Conservation (phyloP, 306 rosid species). For the Aeschynomene evenia region DNA sequence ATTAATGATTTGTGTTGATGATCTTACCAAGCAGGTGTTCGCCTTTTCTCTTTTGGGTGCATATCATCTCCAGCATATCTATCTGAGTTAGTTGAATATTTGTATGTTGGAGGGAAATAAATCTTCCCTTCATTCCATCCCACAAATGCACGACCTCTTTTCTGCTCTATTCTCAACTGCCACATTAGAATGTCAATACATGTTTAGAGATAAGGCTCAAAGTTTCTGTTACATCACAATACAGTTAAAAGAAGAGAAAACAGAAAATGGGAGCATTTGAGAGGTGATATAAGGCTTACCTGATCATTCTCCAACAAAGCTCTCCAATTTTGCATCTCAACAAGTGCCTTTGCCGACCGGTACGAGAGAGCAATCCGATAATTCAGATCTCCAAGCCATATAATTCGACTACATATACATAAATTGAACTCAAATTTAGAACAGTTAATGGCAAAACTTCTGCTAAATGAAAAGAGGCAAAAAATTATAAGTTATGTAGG, state of each 20-base stretch:
- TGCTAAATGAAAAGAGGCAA: not conserved
- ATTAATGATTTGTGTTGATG: not conserved
- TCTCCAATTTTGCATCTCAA: conserved; percentile 99
- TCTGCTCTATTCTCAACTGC: conserved; percentile 93
- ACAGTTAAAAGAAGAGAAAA: not conserved
- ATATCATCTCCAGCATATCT: conserved; percentile 90
- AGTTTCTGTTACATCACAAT: conserved; percentile 1
- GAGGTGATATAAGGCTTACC: conserved; percentile 44
- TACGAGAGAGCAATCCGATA: conserved; percentile 89
- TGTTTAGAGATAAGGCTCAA: not conserved
- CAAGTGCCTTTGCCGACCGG: conserved; percentile 93
- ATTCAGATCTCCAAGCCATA: conserved; percentile 99
- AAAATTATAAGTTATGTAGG: conserved; percentile 11
- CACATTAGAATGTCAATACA: conserved; percentile 21
- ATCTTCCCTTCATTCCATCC: conserved; percentile 99
- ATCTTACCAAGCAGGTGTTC: conserved; percentile 98
- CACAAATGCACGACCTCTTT: conserved; percentile 72
- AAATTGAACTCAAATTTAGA: conserved; percentile 25
- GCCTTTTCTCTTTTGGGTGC: conserved; percentile 95
- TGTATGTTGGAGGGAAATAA: conserved; percentile 96
- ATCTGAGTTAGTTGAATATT: conserved; percentile 94
- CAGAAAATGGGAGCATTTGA: not conserved
- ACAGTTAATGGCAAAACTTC: conserved; percentile 9
- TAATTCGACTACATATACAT: conserved; percentile 67
- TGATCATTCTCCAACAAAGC: conserved; percentile 96